Conservation (phyloP, 1,139 yeast species). For the Arxiozyma bovina region DNA sequence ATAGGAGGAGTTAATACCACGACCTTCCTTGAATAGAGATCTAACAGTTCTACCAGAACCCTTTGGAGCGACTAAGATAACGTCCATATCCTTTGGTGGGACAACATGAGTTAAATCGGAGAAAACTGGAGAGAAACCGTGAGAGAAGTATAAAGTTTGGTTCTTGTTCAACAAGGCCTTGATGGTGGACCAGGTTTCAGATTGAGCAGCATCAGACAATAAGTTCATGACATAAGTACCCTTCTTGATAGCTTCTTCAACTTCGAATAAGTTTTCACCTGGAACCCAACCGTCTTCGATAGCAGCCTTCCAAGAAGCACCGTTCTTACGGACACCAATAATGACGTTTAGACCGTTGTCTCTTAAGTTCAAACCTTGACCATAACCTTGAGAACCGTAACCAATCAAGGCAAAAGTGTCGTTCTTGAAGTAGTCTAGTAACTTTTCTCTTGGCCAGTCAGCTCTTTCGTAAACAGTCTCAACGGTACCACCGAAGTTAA, state of each 20-base stretch:
- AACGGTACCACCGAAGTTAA: conserved; percentile 92
- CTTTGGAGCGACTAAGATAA: conserved; percentile 98
- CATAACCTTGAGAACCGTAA: conserved; percentile 99
- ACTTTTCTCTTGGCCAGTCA: conserved; percentile 99
- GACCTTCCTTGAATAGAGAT: conserved; percentile 98
- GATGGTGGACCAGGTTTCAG: conserved; percentile 87
- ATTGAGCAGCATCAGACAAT: conserved; percentile 98
- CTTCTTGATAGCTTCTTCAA: conserved; percentile 79
- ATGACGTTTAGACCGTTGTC: conserved; percentile 97
- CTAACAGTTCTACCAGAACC: conserved; percentile 99
- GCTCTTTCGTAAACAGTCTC: conserved; percentile 96
- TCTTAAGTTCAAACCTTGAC: conserved; percentile 98
- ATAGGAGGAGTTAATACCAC: conserved; percentile 99
- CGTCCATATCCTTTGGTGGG: conserved; percentile 91
- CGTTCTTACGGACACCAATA: conserved; percentile 95
- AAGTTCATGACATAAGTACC: conserved; percentile 97
- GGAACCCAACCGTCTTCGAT: conserved; percentile 99
- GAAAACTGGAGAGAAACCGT: conserved; percentile 99
- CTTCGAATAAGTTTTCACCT: conserved; percentile 95
- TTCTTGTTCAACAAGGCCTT: conserved; percentile 92
- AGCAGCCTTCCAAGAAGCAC: conserved; percentile 99
- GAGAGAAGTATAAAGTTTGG: conserved; percentile 96
- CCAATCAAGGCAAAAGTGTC: conserved; percentile 97
- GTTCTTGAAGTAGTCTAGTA: conserved; percentile 91
- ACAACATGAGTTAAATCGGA: conserved; percentile 93